Conservation (phyloP, 1,139 yeast genomes). For the Candida sp. region DNA sequence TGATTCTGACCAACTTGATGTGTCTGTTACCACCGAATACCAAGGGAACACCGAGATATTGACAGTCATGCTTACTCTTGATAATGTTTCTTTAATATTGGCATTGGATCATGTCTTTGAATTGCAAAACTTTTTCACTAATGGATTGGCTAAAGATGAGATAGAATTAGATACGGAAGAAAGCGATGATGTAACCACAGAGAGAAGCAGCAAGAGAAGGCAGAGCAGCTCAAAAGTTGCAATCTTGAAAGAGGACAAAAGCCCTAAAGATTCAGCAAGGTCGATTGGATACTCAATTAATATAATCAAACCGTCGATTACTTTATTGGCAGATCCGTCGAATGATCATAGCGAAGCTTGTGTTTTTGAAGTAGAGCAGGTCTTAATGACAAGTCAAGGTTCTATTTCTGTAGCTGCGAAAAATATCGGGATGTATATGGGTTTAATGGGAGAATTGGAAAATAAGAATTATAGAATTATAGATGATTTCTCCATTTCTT, state of each 20-base stretch:
- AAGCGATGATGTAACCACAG: conserved; percentile 9
- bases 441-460: conserved; percentile 67
- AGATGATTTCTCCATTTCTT: conserved; percentile 84
- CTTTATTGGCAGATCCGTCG: conserved; percentile 79
- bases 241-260: neutral
- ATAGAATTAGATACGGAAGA: conserved; percentile 15
- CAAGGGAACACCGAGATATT: conserved; percentile 38
- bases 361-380: conserved; percentile 83
- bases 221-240: neutral
- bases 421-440: conserved; percentile 83
- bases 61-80: conserved; percentile 61
- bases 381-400: conserved; percentile 68
- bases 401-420: conserved; percentile 64
- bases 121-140: conserved; percentile 58
- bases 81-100: conserved; percentile 75
- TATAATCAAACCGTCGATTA: conserved; percentile 74
- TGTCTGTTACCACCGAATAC: conserved; percentile 45
- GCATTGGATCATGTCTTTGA: conserved; percentile 88
- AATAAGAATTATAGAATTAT: conserved; percentile 65
- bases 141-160: conserved; percentile 29
- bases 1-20: conserved; percentile 69
- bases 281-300: conserved; percentile 59
- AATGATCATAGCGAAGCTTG: conserved; percentile 75
- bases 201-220: neutral
- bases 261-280: neutral